Evolutionary conservation across 306 rosid species (phyloP), one percentile per base, ranked within the genome.

Genomic region (Urtica urens): DNA sequence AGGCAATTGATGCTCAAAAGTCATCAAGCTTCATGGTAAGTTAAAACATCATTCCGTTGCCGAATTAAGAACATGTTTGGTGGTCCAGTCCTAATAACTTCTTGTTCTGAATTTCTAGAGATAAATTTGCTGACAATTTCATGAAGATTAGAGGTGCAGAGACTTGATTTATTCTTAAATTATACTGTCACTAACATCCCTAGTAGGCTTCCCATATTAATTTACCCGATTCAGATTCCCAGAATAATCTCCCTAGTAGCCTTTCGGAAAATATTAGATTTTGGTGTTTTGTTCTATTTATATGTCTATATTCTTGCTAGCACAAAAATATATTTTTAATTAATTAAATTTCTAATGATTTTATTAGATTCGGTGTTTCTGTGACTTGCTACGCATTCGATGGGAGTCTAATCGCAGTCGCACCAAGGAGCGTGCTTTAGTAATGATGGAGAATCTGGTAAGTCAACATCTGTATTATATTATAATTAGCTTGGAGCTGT

Each of bases 341-440:
- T 64, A 49, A 37, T 60, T 20, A 42, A 13, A 37, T 55, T 26
- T 40, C 29, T 52, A 2, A n/a, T 65, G 58, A 22, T 55, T 54
- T 57, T 54, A 74, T 66, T 57, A 88, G 97, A 67, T 88, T 62
- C 63, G 62, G 14, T 39, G 68, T 63, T 78, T 73, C 58, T 72
- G 93, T 49, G 76, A 84, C 56, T 65, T 68, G 58, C 65, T 88
- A 59, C 95, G 97, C 41, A 70, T 84, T 52, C 81, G 93, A 61
- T 88, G 93, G 97, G 97, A 88, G 72, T 81, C 92, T 1, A 58
- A 76, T 33, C 95, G 97, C 25, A 79, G 78, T 70, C 93, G 86
- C 55, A 88, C 97, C 12, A 88, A 71, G 77, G 90, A 78, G 74
- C 95, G 95, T 46, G 90, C 95, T 42, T 71, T 88, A 51, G 43